Conservation (phyloP, 2,329 filamentous ascomycete species). For the Aschersonia sp. region DNA sequence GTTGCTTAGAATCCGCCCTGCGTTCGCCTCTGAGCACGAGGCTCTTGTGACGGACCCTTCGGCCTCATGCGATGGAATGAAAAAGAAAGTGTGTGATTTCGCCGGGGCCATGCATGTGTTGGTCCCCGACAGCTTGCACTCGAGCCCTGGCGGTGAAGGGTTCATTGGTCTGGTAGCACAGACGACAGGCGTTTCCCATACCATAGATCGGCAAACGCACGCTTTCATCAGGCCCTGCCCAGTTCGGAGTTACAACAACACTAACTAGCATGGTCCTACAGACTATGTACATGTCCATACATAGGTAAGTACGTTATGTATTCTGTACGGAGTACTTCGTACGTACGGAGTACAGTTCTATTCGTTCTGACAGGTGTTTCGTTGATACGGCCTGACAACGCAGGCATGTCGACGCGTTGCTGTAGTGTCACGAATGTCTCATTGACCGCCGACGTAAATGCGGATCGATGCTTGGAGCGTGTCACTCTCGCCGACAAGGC, state of each 20-base stretch:
- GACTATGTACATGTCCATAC: too few relatives aligned
- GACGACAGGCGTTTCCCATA: background rate
- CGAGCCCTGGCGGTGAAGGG: background rate
- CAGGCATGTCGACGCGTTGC: background rate
- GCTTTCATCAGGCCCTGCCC: background rate
- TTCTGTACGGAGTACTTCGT: too few relatives aligned
- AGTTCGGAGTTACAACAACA: background rate
- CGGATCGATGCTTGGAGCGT: too few relatives aligned
- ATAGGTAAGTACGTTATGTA: too few relatives aligned
- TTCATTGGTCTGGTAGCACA: background rate
- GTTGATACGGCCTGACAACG: background rate
- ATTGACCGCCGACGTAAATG: background rate
- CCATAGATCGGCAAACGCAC: background rate
- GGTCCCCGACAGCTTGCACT: background rate
- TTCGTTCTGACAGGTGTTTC: background rate
- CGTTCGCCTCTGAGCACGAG: too few relatives aligned
- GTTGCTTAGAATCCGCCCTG: too few relatives aligned
- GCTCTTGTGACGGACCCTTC: background rate
- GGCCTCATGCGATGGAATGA: background rate
- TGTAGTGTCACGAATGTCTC: background rate
- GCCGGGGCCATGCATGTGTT: background rate
- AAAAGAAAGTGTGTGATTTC: background rate
- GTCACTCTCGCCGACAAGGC: too few relatives aligned
- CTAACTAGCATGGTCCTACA: too few relatives aligned
- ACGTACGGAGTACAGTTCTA: too few relatives aligned